Conservation (phyloP, 177 flowering plant genomes). For the Tripterygium wilfordii region DNA sequence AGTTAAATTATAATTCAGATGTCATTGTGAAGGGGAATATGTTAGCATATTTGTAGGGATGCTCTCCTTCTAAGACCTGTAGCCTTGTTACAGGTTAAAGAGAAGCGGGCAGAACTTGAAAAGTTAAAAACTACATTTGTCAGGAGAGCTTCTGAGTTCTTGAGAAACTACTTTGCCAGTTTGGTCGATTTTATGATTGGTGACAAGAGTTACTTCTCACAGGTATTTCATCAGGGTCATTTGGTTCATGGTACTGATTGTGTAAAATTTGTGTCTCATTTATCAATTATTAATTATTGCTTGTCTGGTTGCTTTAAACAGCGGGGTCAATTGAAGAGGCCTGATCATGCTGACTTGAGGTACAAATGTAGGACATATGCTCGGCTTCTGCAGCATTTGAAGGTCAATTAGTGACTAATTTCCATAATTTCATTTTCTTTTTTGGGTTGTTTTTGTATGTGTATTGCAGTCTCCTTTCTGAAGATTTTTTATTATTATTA, state of each 20-base stretch:
- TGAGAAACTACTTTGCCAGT: slow-evolving; percentile 92
- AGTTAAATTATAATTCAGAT: too few relatives aligned
- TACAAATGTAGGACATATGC: slow-evolving; percentile 99
- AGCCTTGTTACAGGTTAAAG: slow-evolving; percentile 68
- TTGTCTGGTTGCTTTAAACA: slow-evolving; percentile 22
- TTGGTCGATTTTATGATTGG: slow-evolving; percentile 96
- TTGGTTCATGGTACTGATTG: too few relatives aligned
- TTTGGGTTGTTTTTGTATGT: neutral
- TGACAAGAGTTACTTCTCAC: slow-evolving; percentile 97
- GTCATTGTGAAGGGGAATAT: too few relatives aligned
- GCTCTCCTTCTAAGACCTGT: too few relatives aligned
- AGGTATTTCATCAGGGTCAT: too few relatives aligned
- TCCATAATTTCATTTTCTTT: too few relatives aligned
- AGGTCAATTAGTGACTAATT: slow-evolving; percentile 35
- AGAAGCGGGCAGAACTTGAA: slow-evolving; percentile 91
- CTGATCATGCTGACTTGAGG: slow-evolving; percentile 98
- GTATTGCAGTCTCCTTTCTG: slow-evolving; percentile 1
- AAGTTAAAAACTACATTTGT: slow-evolving; percentile 77
- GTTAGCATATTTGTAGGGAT: too few relatives aligned
- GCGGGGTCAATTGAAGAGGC: slow-evolving; percentile 98
- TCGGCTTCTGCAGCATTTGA: slow-evolving; percentile 91
- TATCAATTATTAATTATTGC: too few relatives aligned
- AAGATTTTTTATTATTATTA: neutral
- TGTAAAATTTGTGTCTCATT: too few relatives aligned
- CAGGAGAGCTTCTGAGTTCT: slow-evolving; percentile 91